These are phyloP conservation scores for Achaetomiella virescens DNA, from an alignment of 495 filamentous ascomycete genomes.

Conservation along the genomic window DNA sequence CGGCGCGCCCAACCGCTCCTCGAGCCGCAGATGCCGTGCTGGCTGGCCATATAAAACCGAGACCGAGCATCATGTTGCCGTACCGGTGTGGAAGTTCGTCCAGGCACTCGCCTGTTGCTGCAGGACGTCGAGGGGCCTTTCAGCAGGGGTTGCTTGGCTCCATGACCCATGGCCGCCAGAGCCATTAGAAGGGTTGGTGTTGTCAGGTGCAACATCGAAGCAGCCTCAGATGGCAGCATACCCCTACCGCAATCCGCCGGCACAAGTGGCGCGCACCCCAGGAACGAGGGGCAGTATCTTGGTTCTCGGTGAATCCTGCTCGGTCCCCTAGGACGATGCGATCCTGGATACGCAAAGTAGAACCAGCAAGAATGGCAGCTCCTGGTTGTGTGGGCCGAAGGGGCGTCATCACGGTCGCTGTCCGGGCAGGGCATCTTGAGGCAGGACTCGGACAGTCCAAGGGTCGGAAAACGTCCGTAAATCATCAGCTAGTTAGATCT, in stretches of 20 bases:
- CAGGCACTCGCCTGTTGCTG: too few relatives aligned
- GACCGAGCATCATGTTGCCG: slow-evolving; percentile 7
- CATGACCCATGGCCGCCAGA: not conserved
- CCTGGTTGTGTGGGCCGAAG: not conserved
- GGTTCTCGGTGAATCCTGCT: too few relatives aligned
- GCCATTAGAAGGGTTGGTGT: too few relatives aligned
- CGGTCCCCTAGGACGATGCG: too few relatives aligned
- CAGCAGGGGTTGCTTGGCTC: not conserved
- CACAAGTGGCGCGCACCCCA: too few relatives aligned
- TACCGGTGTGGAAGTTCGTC: slow-evolving; percentile 12
- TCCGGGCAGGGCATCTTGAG: not conserved
- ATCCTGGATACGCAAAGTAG: not conserved
- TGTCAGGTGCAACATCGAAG: too few relatives aligned
- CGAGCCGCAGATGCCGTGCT: slow-evolving; percentile 19
- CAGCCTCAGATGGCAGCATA: too few relatives aligned
- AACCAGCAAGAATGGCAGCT: not conserved
- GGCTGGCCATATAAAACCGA: slow-evolving; percentile 11
- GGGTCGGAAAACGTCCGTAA: slow-evolving; percentile 9
- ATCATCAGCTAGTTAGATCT: too few relatives aligned
- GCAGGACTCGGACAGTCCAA: not conserved
- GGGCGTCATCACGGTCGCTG: not conserved
- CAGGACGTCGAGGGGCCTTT: too few relatives aligned
- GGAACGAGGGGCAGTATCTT: too few relatives aligned
- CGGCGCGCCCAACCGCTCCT: slow-evolving; percentile 10
- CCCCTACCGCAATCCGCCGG: too few relatives aligned